Evolutionary conservation across 1,284 basidiomycete genomes (phyloP), one percentile per base, ranked within the genome.

Genomic region (Cryptococcus maquisensis): DNA sequence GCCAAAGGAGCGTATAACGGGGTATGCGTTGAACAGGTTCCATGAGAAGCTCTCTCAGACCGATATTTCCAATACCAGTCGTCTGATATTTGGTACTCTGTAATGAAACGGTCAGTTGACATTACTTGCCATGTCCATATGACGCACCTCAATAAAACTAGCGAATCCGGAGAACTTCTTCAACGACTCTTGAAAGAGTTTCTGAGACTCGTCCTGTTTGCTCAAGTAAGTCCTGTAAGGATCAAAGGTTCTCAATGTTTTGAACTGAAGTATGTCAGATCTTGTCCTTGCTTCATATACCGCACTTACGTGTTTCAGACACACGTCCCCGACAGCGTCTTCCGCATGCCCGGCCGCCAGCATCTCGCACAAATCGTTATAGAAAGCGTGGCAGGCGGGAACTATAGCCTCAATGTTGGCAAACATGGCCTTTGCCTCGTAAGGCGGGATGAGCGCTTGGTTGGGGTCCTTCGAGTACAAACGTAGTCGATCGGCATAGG

Each of bases 1-100:
- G 86, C 75, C 97, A 90, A 60, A 99, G 81, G 23, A 99, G 81
- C 2, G 91, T 96, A 76, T 98, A 98, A 54, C 95, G 82, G 1
- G 96, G 94, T 61, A 98, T 91, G 26, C 96, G 86, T 73, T 99
- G 96, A n/a, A 98, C 90, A n/a, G 96, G 96, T 69, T 98, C 96
- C 84, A 98, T 97, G 41, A 99, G 81, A 41, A 99, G 83, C 74
- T 98, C 95, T 20, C 91, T 84, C 40, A 99, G 80, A 13, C 95
- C 93, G 47, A 94, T 83, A 55, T 93, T 95, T 61, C 82, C 84
- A 37, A 85, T 79, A 55, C 92, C 92, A 13, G 86, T 82, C 3
- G 85, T 85, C 59, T 88, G 85, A 69, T 94, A 92, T 79, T 96
- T 95, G 63, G 90, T 88, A 51, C 86, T 85, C 90, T 93, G 63